phyloP scores from a whole-genome alignment of 2,329 filamentous ascomycete genomes.

The Lasiodiplodia sp. region DNA sequence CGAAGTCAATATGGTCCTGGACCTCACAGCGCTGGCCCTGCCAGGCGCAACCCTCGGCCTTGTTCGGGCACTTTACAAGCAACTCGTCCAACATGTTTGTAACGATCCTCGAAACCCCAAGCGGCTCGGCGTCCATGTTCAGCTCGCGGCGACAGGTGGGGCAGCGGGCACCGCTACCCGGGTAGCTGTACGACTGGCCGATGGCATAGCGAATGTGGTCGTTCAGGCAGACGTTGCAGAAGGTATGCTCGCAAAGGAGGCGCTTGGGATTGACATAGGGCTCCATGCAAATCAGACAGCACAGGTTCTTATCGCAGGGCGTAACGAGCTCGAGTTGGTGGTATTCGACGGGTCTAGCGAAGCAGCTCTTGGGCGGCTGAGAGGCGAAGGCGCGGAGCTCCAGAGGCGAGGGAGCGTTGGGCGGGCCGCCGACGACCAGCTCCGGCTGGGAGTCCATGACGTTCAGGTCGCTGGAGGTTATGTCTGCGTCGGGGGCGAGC shows the following conservation, averaged over 20 bases:
- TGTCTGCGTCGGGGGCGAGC: conserved; percentile 30
- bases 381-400: conserved; percentile 49
- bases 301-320: conserved; percentile 65
- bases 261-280: conserved; percentile 66
- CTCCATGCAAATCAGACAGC: conserved; percentile 70
- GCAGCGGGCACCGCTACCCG: conserved; percentile 52
- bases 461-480: conserved; percentile 35
- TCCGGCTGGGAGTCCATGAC: conserved; percentile 32
- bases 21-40: conserved; percentile 63
- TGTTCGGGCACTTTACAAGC: conserved; percentile 65
- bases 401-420: conserved; percentile 47
- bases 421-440: conserved; percentile 48
- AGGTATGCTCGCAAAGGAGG: conserved; percentile 68
- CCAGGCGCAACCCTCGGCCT: conserved; percentile 61
- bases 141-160: conserved; percentile 62
- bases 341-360: conserved; percentile 58
- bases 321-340: conserved; percentile 65
- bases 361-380: conserved; percentile 44
- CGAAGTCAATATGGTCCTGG: conserved; percentile 66
- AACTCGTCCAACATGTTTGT: conserved; percentile 69
- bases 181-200: conserved; percentile 1
- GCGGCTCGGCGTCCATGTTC: conserved; percentile 38
- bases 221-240: conserved; percentile 66
- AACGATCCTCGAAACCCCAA: conserved; percentile 61
- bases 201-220: conserved; percentile 36